Evolutionary conservation across 805 yeast species (phyloP).

Genomic region (Teunomyces funiuensis): DNA sequence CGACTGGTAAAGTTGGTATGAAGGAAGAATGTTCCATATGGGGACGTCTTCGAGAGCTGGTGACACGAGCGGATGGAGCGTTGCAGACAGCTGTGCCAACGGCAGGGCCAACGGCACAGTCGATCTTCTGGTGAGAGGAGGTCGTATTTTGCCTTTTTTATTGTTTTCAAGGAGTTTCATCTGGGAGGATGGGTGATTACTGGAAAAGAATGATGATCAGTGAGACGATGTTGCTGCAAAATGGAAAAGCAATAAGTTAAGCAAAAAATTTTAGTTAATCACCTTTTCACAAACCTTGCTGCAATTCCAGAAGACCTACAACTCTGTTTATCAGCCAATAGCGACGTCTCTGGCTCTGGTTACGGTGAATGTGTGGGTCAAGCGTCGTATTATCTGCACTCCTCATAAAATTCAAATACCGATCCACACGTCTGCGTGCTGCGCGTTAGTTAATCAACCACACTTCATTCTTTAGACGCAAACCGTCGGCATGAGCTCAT

Average conservation of each 20-base stretch:
- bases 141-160: not conserved
- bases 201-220: not conserved
- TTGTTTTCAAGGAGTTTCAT: conserved; percentile 4
- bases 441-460: not conserved
- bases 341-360: too few species aligned
- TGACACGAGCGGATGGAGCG: conserved; percentile 19
- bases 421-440: not conserved
- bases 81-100: too few species aligned
- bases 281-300: too few species aligned
- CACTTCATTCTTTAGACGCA: not conserved
- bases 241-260: too few species aligned
- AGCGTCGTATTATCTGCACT: too few species aligned
- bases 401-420: too few species aligned
- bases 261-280: too few species aligned
- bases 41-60: conserved; percentile 30
- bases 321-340: too few species aligned
- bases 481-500: conserved; percentile 10
- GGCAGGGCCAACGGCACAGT: not conserved
- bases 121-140: not conserved
- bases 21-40: conserved; percentile 30
- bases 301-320: too few species aligned
- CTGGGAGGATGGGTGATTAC: not conserved
- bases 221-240: not conserved
- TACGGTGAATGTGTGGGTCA: too few species aligned
- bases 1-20: conserved; percentile 30